A percentile compares a stretch with the other conserved stretches of the same genome.
phyloP scores from a whole-genome alignment of 805 yeast genomes.

The Cyberlindnera galapagoensis region DNA sequence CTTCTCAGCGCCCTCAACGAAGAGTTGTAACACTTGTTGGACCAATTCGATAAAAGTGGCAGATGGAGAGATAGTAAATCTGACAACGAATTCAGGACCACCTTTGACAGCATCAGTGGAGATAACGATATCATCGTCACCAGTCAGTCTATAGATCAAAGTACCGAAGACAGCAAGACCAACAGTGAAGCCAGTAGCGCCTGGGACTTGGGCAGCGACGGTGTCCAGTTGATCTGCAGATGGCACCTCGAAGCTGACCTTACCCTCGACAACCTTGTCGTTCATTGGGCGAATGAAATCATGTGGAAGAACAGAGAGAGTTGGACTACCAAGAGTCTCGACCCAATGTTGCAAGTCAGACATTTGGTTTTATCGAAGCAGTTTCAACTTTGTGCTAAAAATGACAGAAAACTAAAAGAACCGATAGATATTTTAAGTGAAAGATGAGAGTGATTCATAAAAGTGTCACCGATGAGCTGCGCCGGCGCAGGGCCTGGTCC shows the following conservation, averaged over 20 bases:
- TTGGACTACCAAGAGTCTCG: conserved; percentile 63
- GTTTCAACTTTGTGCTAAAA: too few relatives aligned
- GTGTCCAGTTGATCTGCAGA: conserved; percentile 19
- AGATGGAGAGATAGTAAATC: conserved; percentile 53
- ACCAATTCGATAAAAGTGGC: conserved; percentile 49
- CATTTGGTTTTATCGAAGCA: too few relatives aligned
- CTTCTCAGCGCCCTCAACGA: conserved; percentile 22
- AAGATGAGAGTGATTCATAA: too few relatives aligned
- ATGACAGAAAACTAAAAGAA: too few relatives aligned
- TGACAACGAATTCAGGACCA: conserved; percentile 48
- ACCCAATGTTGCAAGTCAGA: conserved; percentile 50
- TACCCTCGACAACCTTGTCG: conserved; percentile 61
- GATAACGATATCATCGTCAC: conserved; percentile 89
- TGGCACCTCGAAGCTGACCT: conserved; percentile 32
- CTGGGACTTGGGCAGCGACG: conserved; percentile 16
- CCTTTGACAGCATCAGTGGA: conserved; percentile 50
- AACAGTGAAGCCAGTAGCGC: conserved; percentile 36
- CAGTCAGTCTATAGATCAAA: conserved; percentile 73
- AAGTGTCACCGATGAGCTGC: too few relatives aligned
- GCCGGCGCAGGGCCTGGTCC: too few relatives aligned
- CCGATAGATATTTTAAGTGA: too few relatives aligned
- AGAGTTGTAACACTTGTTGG: conserved; percentile 37
- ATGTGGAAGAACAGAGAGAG: conserved; percentile 81
- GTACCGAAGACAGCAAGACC: conserved; percentile 65
- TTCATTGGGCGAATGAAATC: conserved; percentile 77